Percentiles rank a stretch among this genome's conserved stretches.
These are phyloP conservation scores for Ophiostoma ips DNA, from an alignment of 2,329 filamentous ascomycete species.

Conservation along the genomic window DNA sequence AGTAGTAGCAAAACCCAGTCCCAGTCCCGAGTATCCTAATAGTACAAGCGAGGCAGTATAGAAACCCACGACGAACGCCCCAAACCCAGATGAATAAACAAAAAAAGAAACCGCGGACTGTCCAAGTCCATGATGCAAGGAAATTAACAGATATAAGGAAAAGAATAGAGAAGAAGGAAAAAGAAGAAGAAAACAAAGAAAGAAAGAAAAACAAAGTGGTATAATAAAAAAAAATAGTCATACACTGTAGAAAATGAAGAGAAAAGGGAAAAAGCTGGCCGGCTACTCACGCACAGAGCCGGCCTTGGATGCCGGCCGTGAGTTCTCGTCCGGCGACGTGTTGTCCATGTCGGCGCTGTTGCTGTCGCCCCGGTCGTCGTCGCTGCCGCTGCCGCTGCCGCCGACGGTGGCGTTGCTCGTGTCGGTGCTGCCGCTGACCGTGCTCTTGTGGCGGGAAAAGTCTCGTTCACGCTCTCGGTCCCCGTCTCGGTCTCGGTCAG, in stretches of 20 bases:
- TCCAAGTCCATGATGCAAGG: neutral
- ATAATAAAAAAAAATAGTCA: slow-evolving; percentile 6
- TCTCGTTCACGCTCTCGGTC: slow-evolving; percentile 1
- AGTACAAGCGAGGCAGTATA: neutral
- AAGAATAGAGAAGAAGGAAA: neutral
- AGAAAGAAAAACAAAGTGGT: slow-evolving; percentile 3
- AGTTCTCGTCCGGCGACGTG: slow-evolving; percentile 10
- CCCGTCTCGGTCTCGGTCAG: neutral
- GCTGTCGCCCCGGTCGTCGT: neutral
- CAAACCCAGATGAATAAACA: neutral
- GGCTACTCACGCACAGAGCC: slow-evolving; percentile 7
- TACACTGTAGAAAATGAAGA: slow-evolving; percentile 2
- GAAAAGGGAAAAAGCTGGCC: neutral
- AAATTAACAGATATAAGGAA: too few species aligned
- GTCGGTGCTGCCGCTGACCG: neutral
- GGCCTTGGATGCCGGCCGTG: slow-evolving; percentile 5
- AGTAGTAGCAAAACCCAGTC: too few species aligned
- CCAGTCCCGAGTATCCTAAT: too few species aligned
- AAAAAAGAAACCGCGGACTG: neutral
- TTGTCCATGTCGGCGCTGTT: slow-evolving; percentile 10
- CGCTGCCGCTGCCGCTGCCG: neutral
- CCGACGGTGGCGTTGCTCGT: neutral
- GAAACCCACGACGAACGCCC: neutral
- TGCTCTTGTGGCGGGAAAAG: neutral
- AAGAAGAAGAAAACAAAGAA: neutral